Evolutionary conservation across 2,329 filamentous ascomycete genomes (phyloP), one percentile per base, ranked within the genome.

Genomic region (Penicillium sp.): DNA sequence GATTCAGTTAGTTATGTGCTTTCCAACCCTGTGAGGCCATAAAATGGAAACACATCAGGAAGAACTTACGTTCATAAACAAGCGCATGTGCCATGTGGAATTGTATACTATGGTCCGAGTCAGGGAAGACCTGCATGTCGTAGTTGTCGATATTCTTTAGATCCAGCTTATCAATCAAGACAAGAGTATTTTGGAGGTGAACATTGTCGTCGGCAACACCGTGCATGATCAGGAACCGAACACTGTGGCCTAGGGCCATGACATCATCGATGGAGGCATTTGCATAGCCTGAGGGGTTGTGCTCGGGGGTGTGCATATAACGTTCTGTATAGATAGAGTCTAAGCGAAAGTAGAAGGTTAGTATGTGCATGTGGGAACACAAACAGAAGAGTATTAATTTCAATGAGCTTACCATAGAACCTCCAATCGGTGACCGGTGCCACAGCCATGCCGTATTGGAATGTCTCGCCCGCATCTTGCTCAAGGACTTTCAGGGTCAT

Each of bases 391-490:
- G n/a, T 13, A 29, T 15, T n/a, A 24, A 31, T 24, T 2, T 24
- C 9, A 9, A 10, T 29, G 12, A 6, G 51, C 59, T 53, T 68
- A 78, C 76, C 80, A 71, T 98, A 98, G 71, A 86, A 95, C 50
- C 86, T 80, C 93, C 93, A 98, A 69, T 98, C 90, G 0, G 91
- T 97, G n/a, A 98, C 93, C 17, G 93, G 93, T 1, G 93, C 93
- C 45, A 98, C 94, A 6, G 94, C 89, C 87, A 98, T 95, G 59
- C 93, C 94, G 67, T 98, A 98, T 56, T 84, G 84, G 74, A 96
- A 98, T 0, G 90, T 97, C 64, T 81, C 68, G 5, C 94, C 93
- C 8, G 82, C 91, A 65, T 98, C 93, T 54, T 82, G 79, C 74
- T 98, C 93, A 12, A 98, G 82, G 1, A 88, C 93, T 75, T 98